Base-by-base conservation (phyloP, 441 rosid species). In the Euphorbia schlechtendalii region DNA sequence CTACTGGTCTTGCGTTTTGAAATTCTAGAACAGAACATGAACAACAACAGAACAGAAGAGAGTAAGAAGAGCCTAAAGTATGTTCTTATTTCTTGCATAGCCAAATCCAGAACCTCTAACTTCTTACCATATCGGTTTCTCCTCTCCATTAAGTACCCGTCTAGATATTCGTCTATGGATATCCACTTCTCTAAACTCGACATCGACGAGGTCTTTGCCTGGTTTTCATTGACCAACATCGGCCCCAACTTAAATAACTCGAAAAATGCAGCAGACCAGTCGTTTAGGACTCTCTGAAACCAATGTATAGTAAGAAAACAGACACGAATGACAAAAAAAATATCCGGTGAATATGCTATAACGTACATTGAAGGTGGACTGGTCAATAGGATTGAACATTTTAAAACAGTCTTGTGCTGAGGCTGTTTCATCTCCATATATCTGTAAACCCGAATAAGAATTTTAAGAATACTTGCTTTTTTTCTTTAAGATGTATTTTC, bases 21-120 rank as follows among this genome's bases (percentile, higher is more conserved):
- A 56, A 95, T 92, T 68, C 98, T 83, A 56, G 98, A 88, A 74
- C 98, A 95, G 81, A 92, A 95, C 98, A 91, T 89, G 77, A 92
- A 86, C 80, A 95, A 63, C 56, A 95, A 75, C 71, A 95, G 70
- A 46, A 79, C 92, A 0, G 97, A 92, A 57, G 98, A 95, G 45
- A 95, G 69, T 73, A 95, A 78, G 83, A 95, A 92, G 73, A 95
- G 93, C 80, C 99, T 80, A 81, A 92, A 95, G 78, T 95, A 92
- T 8, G 99, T 84, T 82, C 97, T 81, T 36, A 89, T 86, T 78
- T 92, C 99, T 61, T 95, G 98, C 96, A 95, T 89, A 36, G 98
- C 99, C 4, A 92, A 64, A 71, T 95, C 99, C 2, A 92, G 72
- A 66, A 95, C 93, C 78, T 95, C 99, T 80, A 78, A 68, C 82